A percentile compares a stretch with the other conserved stretches of the same genome.
phyloP scores from a whole-genome alignment of 805 yeast genomes.

The Teunomyces panamensis region DNA sequence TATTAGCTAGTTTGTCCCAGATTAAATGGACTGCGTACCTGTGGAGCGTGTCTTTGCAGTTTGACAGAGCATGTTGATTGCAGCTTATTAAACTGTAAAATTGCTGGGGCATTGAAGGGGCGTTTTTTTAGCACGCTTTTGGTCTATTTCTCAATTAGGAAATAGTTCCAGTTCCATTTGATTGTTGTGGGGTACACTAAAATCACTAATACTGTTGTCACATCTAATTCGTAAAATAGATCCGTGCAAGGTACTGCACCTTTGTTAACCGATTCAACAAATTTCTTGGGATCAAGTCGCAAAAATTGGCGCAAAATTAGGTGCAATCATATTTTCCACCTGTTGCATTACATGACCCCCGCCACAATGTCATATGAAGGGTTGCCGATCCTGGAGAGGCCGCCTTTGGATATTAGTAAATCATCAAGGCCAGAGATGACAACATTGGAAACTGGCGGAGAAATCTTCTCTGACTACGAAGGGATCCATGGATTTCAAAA shows the following conservation, averaged over 20 bases:
- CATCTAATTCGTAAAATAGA: no score
- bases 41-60: not conserved
- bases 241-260: no score
- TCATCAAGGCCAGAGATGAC: not conserved
- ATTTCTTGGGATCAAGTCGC: not conserved
- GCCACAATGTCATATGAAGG: not conserved
- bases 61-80: not conserved
- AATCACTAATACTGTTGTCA: not conserved
- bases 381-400: not conserved
- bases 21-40: not conserved
- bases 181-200: not conserved
- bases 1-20: not conserved
- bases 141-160: not conserved
- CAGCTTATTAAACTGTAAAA: not conserved
- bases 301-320: not conserved
- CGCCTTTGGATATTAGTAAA: not conserved
- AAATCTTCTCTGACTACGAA: not conserved
- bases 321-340: not conserved
- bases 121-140: not conserved
- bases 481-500: slow-evolving; percentile 1
- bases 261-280: not conserved
- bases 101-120: not conserved
- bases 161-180: not conserved
- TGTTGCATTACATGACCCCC: not conserved
- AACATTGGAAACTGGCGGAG: not conserved